A percentile compares a stretch with the other conserved stretches of the same genome.
Conservation (phyloP, 306 rosid species). For the Cyamopsis tetragonoloba region DNA sequence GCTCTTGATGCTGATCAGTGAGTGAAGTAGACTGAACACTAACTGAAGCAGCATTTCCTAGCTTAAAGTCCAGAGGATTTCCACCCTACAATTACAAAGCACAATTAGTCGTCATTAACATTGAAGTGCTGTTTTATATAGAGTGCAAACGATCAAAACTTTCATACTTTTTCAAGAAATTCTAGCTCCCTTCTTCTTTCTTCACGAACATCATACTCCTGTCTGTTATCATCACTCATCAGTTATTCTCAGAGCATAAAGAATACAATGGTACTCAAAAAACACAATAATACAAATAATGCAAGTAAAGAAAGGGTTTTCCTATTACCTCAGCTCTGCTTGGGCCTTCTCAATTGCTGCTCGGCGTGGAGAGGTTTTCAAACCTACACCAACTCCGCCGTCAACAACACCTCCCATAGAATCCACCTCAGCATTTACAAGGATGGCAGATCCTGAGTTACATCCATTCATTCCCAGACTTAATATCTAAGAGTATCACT, state of each 20-base stretch:
- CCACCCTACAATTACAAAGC: slow-evolving; percentile 74
- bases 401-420: slow-evolving; percentile 99
- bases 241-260: slow-evolving; percentile 14
- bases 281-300: slow-evolving; percentile 6
- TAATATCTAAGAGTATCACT: slow-evolving; percentile 38
- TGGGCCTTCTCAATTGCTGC: slow-evolving; percentile 95
- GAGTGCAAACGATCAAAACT: slow-evolving; percentile 26
- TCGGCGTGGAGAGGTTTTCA: slow-evolving; percentile 92
- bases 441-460: slow-evolving; percentile 67
- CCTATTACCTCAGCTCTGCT: slow-evolving; percentile 80
- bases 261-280: slow-evolving; percentile 17
- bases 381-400: slow-evolving; percentile 88
- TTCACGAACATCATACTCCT: slow-evolving; percentile 87
- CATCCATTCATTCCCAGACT: slow-evolving; percentile 90
- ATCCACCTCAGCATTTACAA: slow-evolving; percentile 99
- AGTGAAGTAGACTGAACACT: slow-evolving; percentile 97
- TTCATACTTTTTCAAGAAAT: slow-evolving; percentile 91
- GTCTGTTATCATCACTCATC: slow-evolving; percentile 61
- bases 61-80: slow-evolving; percentile 89
- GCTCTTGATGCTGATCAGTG: slow-evolving; percentile 90
- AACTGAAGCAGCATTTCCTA: slow-evolving; percentile 80
- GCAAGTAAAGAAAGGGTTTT: slow-evolving; percentile 22
- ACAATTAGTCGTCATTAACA: slow-evolving; percentile 24
- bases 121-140: neutral
- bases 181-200: slow-evolving; percentile 93